Evolutionary conservation across 2,329 filamentous ascomycete genomes (phyloP).

Genomic region (Aspergillus fischeri): DNA sequence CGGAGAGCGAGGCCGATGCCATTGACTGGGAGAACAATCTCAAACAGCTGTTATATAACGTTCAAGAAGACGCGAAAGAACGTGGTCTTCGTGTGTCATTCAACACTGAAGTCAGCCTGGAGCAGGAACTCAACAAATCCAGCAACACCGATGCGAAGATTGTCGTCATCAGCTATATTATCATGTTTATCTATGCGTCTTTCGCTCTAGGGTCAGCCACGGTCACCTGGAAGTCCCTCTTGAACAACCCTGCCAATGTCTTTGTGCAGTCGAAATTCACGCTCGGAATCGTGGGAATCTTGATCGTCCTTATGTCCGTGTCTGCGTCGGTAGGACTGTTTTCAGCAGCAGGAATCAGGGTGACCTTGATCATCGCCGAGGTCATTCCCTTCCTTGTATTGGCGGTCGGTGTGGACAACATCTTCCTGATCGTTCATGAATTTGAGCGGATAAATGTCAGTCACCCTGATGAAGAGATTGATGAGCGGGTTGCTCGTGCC

Average conservation of each 20-base stretch:
- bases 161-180: conserved; percentile 90
- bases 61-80: conserved; percentile 72
- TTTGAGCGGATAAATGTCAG: conserved; percentile 92
- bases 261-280: conserved; percentile 96
- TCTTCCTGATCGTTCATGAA: conserved; percentile 97
- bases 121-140: conserved; percentile 94
- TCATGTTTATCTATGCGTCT: conserved; percentile 98
- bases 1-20: conserved; percentile 64
- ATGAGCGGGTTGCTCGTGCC: conserved; percentile 78
- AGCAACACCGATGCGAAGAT: conserved; percentile 98
- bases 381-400: conserved; percentile 97
- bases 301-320: conserved; percentile 97
- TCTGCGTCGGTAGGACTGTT: conserved; percentile 92
- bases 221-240: conserved; percentile 68
- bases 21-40: conserved; percentile 87
- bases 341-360: conserved; percentile 85
- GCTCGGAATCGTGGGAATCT: conserved; percentile 85
- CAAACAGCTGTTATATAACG: conserved; percentile 67
- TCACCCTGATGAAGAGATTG: conserved; percentile 82
- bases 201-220: conserved; percentile 86
- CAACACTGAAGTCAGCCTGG: conserved; percentile 89
- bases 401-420: conserved; percentile 96
- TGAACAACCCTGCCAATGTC: conserved; percentile 76
- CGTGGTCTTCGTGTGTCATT: conserved; percentile 86
- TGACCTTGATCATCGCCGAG: conserved; percentile 95